Evolutionary conservation across 1,139 yeast species (phyloP), one percentile per base, ranked within the genome.

Genomic region (Kurtzmaniella natalensis): DNA sequence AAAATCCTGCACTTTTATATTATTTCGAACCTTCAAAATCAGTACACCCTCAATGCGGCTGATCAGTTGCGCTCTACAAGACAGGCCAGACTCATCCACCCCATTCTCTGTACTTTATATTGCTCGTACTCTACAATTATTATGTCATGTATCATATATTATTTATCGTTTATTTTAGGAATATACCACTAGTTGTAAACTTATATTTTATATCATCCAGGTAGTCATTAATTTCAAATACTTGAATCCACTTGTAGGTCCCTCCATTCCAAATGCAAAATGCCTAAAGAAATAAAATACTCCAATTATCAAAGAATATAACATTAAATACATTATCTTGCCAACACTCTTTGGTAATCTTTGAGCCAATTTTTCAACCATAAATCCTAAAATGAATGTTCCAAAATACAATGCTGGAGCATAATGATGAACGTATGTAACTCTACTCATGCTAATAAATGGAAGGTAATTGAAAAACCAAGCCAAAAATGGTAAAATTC

Each of bases 341-440:
- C 28, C 14, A 3, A 28, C 7, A 5, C n/a, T 8, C 9, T 17
- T 19, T 2, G 38, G 38, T 5, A 35, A 15, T 25, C 47, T 47
- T 20, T 43, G 43, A 3, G 57, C 44, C 10, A 55, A 36, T 8
- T 44, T 43, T 38, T 69, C 72, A 41, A 65, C 42, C 10, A 65
- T 40, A 36, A 53, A 69, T 0, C 68, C 73, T 24, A 51, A 40
- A 3, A 55, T 46, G 31, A 60, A 53, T 5, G 58, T 61, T 23
- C 61, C 64, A 42, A 61, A 61, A 38, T 57, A 61, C 23, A 53
- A 45, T 2, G 67, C 67, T 2, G 65, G 67, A 15, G 54, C 63
- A 32, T 61, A 61, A 37, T 61, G 67, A 41, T 61, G 67, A 23
- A 61, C 44, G 34, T 61, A 61, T 5, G 57, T 61, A 10, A 61